These are phyloP conservation scores for Phlebiopsis flavidoalba DNA, from an alignment of 768 basidiomycete species.

Conservation along the genomic window DNA sequence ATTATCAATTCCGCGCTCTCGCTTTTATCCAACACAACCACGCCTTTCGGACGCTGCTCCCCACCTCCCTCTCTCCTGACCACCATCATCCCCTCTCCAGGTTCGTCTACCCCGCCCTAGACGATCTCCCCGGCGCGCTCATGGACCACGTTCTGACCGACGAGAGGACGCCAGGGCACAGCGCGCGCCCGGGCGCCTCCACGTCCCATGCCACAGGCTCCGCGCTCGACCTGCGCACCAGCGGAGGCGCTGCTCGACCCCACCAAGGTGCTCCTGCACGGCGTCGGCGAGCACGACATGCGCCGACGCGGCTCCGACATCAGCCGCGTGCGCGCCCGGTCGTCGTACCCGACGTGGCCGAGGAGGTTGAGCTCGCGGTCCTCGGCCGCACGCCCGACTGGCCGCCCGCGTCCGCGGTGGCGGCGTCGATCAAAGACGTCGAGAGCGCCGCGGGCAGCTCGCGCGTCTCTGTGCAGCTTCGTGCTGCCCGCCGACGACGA, in stretches of 20 bases:
- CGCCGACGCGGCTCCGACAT: background rate
- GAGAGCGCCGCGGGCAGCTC: background rate
- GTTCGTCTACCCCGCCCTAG: background rate
- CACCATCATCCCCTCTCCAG: background rate
- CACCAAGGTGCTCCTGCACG: conserved; percentile 3
- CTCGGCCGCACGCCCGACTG: background rate
- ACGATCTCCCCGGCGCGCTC: background rate
- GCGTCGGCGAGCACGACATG: conserved; percentile 1
- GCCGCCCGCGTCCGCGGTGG: conserved; percentile 2
- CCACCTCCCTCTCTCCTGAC: background rate
- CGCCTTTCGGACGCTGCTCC: background rate
- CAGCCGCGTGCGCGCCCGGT: conserved; percentile 1
- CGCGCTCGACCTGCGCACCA: conserved; percentile 1
- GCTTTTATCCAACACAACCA: background rate
- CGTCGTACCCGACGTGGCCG: conserved; percentile 9
- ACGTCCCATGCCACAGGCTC: background rate
- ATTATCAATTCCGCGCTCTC: background rate
- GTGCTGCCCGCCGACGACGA: background rate
- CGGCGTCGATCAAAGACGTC: background rate
- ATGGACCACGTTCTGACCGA: background rate
- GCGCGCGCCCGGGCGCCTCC: background rate
- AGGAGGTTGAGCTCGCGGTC: conserved; percentile 17
- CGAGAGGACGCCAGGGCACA: background rate
- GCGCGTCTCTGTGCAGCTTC: background rate
- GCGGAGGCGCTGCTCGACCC: background rate